These are phyloP conservation scores for Nicotiana otophora DNA, from an alignment of 257 asterid genomes.

Conservation along the genomic window DNA sequence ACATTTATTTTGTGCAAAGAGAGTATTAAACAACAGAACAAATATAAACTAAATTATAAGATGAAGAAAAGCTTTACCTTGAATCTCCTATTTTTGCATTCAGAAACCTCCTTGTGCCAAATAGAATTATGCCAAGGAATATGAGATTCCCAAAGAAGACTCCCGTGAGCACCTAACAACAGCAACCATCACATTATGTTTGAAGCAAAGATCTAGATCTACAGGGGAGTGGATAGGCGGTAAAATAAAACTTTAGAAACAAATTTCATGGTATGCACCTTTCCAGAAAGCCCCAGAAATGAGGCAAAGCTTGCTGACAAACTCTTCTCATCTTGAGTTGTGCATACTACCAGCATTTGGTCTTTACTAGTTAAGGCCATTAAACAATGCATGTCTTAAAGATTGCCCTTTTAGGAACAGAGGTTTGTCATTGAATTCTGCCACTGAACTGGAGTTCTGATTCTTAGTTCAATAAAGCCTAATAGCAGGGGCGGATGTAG, in stretches of 20 bases:
- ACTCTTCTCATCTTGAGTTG: slow-evolving; percentile 30
- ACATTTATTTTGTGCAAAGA: neutral
- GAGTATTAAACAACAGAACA: neutral
- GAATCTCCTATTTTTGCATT: slow-evolving; percentile 26
- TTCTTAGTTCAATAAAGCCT: neutral
- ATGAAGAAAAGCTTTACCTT: slow-evolving; percentile 37
- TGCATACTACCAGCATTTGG: slow-evolving; percentile 43
- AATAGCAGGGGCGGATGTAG: neutral
- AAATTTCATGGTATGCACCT: slow-evolving; percentile 36
- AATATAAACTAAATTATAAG: neutral
- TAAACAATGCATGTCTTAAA: slow-evolving; percentile 1
- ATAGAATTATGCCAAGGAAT: slow-evolving; percentile 34
- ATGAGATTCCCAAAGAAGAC: slow-evolving; percentile 49
- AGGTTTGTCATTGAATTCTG: neutral
- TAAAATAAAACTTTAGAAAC: neutral
- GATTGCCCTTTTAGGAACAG: neutral
- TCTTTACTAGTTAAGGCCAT: slow-evolving; percentile 55
- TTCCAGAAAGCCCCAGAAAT: slow-evolving; percentile 31
- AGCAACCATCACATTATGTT: neutral
- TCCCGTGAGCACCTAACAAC: slow-evolving; percentile 44
- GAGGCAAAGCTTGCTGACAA: slow-evolving; percentile 30
- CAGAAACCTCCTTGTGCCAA: slow-evolving; percentile 43
- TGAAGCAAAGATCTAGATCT: neutral
- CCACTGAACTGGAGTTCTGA: neutral
- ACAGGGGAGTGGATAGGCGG: neutral